Evolutionary conservation across 2,329 filamentous ascomycete species (phyloP), one percentile per base, ranked within the genome.

Genomic region (Akanthomyces dipterigenus): DNA sequence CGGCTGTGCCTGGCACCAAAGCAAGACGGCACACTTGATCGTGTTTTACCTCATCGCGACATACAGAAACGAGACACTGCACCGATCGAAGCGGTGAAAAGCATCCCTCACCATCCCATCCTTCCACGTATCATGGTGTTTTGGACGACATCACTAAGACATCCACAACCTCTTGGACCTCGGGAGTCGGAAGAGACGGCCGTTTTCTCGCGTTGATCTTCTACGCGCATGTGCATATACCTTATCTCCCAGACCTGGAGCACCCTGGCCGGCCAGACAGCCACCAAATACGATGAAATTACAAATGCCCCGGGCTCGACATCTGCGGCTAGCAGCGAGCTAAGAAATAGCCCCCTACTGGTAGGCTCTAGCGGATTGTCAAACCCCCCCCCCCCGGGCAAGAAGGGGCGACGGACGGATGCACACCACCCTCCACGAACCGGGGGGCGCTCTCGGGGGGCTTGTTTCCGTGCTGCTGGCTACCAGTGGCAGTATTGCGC

Each of bases 31-130:
- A 60, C 48, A 53, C 38, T 36, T 42, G 40, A 60, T 60, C 57
- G 57, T 60, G 57, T 60, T 60, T 60, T 53, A 60, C 57, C 40
- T 60, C 57, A 60, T 60, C 57, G 48, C 57, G 57, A 60, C 57
- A 60, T 53, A 60, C 48, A 60, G 57, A 60, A 60, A 53, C 57
- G 22, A 60, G 53, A 60, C 57, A 60, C 49, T 50, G 46, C 20
- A 53, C 49, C 57, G 57, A 60, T 60, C 57, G 40, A 40, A 53
- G 57, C 38, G 57, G 57, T 60, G 57, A 60, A 53, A 46, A 53
- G 16, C n/a, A 14, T n/a, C 34, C 14, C 43, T 16, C 31, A 34
- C 31, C 8, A 6, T n/a, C n/a, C 31, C 31, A 34, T 34, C 28
- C 31, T 9, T 34, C 31, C 14, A 58, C 45, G 24, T n/a, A 38